A percentile compares a stretch with the other conserved stretches of the same genome.
Conservation (phyloP, 176 grass and related monocot genomes). For the Oryza rufipogon region DNA sequence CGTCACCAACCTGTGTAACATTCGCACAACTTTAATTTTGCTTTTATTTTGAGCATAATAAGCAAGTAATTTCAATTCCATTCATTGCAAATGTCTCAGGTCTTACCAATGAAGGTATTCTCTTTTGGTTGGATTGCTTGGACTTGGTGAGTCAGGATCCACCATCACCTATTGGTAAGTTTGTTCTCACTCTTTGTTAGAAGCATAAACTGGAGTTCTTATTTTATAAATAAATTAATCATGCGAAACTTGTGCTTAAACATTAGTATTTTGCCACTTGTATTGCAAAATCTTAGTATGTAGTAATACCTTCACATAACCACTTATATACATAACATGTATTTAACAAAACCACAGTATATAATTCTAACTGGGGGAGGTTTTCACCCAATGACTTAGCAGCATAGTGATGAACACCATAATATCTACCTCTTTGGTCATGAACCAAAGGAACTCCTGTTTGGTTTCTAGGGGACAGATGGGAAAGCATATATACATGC, state of each 20-base stretch:
- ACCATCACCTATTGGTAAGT: constrained; percentile 79
- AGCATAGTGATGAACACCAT: neutral
- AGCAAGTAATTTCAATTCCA: constrained; percentile 12
- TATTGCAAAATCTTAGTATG: neutral
- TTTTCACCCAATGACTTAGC: neutral
- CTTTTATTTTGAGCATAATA: constrained; percentile 19
- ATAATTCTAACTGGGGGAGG: neutral
- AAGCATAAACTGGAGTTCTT: constrained; percentile 35
- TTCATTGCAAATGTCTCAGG: constrained; percentile 36
- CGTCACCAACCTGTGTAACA: constrained; percentile 83
- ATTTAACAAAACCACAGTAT: neutral
- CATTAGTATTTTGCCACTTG: neutral
- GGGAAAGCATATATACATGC: neutral
- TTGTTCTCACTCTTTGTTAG: constrained; percentile 47
- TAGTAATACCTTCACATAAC: neutral
- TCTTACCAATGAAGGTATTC: constrained; percentile 99
- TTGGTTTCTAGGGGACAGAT: neutral
- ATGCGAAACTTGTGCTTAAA: neutral
- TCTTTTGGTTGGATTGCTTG: constrained; percentile 91
- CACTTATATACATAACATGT: neutral
- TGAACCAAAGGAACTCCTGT: neutral
- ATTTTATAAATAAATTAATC: neutral
- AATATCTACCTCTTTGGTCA: neutral
- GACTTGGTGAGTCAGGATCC: constrained; percentile 95
- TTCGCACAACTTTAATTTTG: constrained; percentile 29